Percentiles rank a stretch among this genome's conserved stretches.
Conservation (phyloP, 192 early-diverging fungal genomes). For the Pecoramyces ruminantium region DNA sequence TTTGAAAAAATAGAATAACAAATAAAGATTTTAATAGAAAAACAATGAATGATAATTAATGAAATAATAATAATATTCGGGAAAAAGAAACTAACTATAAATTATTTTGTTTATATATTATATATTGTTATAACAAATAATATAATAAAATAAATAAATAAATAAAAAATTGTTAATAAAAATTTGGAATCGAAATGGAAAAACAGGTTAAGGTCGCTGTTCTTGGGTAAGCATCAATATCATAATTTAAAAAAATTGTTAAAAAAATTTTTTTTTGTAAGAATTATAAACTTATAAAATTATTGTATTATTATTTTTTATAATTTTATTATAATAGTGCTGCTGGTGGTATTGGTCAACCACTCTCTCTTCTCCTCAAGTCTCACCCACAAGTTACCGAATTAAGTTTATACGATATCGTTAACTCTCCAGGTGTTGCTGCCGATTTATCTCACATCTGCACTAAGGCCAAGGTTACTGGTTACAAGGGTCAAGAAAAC, state of each 20-base stretch:
- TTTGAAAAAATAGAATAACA: no score
- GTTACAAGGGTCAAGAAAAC: constrained; percentile 44
- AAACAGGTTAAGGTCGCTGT: constrained; percentile 22
- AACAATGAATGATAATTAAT: no score
- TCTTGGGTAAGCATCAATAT: constrained; percentile 6
- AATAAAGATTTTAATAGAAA: no score
- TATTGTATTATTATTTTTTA: constrained; percentile 4
- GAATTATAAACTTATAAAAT: no score
- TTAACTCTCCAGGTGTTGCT: constrained; percentile 93
- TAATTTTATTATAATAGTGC: constrained; percentile 49
- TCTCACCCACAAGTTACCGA: constrained; percentile 69
- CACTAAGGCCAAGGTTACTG: constrained; percentile 56
- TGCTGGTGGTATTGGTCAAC: constrained; percentile 94
- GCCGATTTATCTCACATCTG: constrained; percentile 90
- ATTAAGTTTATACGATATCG: constrained; percentile 87
- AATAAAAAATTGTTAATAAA: no score
- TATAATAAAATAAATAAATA: no score
- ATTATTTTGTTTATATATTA: no score
- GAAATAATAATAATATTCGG: no score
- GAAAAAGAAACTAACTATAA: no score
- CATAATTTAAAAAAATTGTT: neutral
- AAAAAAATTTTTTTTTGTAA: no score
- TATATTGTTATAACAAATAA: no score
- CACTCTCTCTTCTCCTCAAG: constrained; percentile 85
- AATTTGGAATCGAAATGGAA: no score